Conservation (phyloP, 345 rosid species). For the Eucalyptus sp. region DNA sequence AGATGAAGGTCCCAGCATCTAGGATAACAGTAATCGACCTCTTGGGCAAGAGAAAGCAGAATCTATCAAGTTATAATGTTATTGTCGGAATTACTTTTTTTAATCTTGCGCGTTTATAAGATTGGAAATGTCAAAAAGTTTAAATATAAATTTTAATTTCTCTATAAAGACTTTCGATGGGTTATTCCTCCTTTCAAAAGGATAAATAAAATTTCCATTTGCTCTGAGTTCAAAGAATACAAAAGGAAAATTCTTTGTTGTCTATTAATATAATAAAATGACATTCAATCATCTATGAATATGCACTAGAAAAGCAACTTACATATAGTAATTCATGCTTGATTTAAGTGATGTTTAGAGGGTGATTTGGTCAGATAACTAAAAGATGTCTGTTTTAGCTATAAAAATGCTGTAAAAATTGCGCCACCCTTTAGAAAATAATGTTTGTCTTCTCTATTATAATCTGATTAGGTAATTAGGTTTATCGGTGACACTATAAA, state of each 20-base stretch:
- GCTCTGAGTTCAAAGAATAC: neutral
- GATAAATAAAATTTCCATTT: neutral
- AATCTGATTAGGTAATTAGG: neutral
- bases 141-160: neutral
- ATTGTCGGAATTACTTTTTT: too few species aligned
- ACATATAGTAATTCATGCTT: neutral
- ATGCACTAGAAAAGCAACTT: neutral
- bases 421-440: neutral
- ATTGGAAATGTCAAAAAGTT: too few species aligned
- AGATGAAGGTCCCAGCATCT: neutral
- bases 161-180: neutral
- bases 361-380: neutral
- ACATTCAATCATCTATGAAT: neutral
- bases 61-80: too few species aligned
- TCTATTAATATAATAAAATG: neutral
- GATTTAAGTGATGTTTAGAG: neutral
- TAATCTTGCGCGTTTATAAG: too few species aligned
- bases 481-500: neutral
- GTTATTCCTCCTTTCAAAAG: neutral
- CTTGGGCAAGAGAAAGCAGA: neutral
- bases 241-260: neutral
- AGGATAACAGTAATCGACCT: neutral
- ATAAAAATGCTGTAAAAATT: neutral
- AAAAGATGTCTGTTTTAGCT: neutral
- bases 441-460: neutral